phyloP scores from a whole-genome alignment of 2,329 filamentous ascomycete species.

The Colletotrichum agaves region DNA sequence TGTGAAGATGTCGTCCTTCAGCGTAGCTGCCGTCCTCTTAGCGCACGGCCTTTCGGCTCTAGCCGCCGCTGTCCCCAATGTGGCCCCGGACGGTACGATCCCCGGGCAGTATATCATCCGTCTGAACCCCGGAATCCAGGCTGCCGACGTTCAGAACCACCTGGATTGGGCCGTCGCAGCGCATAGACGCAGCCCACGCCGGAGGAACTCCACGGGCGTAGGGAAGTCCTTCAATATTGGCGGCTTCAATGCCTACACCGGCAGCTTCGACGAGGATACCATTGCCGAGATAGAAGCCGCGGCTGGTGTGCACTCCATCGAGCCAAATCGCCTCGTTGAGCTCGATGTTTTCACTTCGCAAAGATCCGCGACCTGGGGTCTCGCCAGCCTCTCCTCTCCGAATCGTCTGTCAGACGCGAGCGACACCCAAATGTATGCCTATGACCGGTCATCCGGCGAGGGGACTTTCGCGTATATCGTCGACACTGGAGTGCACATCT shows the following conservation, averaged over 20 bases:
- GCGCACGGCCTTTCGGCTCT: neutral
- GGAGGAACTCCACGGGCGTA: slow-evolving; percentile 49
- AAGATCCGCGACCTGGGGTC: slow-evolving; percentile 53
- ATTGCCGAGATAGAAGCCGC: slow-evolving; percentile 51
- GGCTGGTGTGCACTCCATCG: slow-evolving; percentile 46
- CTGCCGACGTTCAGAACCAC: slow-evolving; percentile 48
- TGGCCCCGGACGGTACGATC: slow-evolving; percentile 2
- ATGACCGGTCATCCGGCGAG: slow-evolving; percentile 48
- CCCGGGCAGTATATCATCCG: slow-evolving; percentile 23
- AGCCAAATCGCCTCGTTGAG: slow-evolving; percentile 44
- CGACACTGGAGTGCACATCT: slow-evolving; percentile 51
- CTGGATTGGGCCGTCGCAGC: slow-evolving; percentile 48
- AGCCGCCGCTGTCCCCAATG: slow-evolving; percentile 5
- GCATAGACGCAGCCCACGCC: slow-evolving; percentile 49
- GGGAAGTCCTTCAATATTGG: slow-evolving; percentile 52
- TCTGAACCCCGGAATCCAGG: slow-evolving; percentile 42
- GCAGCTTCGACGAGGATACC: slow-evolving; percentile 55
- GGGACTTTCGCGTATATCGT: slow-evolving; percentile 54
- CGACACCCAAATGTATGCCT: slow-evolving; percentile 43
- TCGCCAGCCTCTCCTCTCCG: slow-evolving; percentile 54
- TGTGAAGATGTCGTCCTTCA: slow-evolving; percentile 4
- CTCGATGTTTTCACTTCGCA: slow-evolving; percentile 46
- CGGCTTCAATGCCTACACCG: slow-evolving; percentile 54
- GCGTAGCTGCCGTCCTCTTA: neutral
- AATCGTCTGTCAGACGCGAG: slow-evolving; percentile 36